Conservation (phyloP, 2,329 filamentous ascomycete genomes). For the Parafenestella ontariensis region DNA sequence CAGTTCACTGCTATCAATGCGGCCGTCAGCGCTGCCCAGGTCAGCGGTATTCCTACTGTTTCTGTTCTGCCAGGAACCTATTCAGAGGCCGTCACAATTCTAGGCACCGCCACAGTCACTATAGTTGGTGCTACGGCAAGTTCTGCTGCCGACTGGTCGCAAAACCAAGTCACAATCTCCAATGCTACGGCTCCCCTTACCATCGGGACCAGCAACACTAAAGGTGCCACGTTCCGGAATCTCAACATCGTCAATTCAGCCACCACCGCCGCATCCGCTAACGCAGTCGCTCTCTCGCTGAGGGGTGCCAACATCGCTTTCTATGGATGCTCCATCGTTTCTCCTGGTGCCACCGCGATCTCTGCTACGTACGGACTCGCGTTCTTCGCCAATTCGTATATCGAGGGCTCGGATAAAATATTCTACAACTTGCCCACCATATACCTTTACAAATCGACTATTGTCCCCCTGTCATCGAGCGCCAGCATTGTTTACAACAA, state of each 20-base stretch:
- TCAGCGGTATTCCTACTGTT: slow-evolving; percentile 52
- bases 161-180: slow-evolving; percentile 50
- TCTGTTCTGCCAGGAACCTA: slow-evolving; percentile 56
- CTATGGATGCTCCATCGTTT: slow-evolving; percentile 55
- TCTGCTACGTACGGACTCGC: slow-evolving; percentile 42
- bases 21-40: slow-evolving; percentile 54
- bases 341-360: slow-evolving; percentile 44
- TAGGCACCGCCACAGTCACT: slow-evolving; percentile 52
- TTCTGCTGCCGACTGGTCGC: slow-evolving; percentile 39
- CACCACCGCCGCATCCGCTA: slow-evolving; percentile 28
- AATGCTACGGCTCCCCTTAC: slow-evolving; percentile 35
- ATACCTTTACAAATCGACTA: slow-evolving; percentile 54
- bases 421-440: slow-evolving; percentile 52
- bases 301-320: slow-evolving; percentile 53
- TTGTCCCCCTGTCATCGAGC: slow-evolving; percentile 48
- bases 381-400: slow-evolving; percentile 55
- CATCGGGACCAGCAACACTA: slow-evolving; percentile 37
- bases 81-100: slow-evolving; percentile 51
- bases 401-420: slow-evolving; percentile 54
- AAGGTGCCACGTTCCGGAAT: slow-evolving; percentile 48
- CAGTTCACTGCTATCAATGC: slow-evolving; percentile 56
- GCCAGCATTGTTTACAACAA: slow-evolving; percentile 52
- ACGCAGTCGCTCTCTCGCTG: slow-evolving; percentile 36
- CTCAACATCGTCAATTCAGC: slow-evolving; percentile 49
- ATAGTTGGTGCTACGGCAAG: slow-evolving; percentile 46